Evolutionary conservation across 148 eudicot genomes (phyloP), one percentile per base, ranked within the genome.

Genomic region (Polygonum aviculare): DNA sequence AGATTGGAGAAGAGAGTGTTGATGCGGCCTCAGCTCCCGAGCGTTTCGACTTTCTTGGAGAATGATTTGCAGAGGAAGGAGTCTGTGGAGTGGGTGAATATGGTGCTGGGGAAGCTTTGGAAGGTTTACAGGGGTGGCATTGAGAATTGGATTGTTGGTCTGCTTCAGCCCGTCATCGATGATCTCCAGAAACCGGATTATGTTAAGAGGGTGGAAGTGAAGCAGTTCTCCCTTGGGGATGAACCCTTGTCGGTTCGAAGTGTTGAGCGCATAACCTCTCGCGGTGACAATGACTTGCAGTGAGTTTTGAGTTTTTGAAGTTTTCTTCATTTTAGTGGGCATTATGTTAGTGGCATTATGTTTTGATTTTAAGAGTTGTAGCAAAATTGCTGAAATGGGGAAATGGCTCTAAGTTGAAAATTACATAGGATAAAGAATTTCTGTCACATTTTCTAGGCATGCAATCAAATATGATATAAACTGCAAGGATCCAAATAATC

Each of bases 1-100:
- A 85, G 78, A 50, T 47, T 83, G 10, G 84, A 79, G 16, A 33
- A 79, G n/a, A 78, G 74, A 36, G 82, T 79, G 86, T 80, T 80
- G 2, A 81, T 77, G 69, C 85, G 95, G 95, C 84, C 91, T n/a
- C 88, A 87, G 79, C 83, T 91, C 55, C 95, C 95, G 62, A 88
- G 89, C 50, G 73, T 90, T 76, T 92, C 98, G 7, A 80, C 84
- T 84, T 83, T 92, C 51, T 76, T 94, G 47, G 97, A 94, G 85
- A 87, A 90, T 81, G 98, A 92, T 84, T 88, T 94, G 86, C 93
- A 87, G 84, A 89, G 98, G 81, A 94, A 94, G 84, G 98, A 94
- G 79, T 90, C 98, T 4, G 98, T 94, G 49, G 98, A 94, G 81
- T 94, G 98, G 98, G 98, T 94, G 62, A 94, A 94, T 74, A 94